Evolutionary conservation across 371 early-diverging fungal species (phyloP).

Genomic region (Mortierella sp.): DNA sequence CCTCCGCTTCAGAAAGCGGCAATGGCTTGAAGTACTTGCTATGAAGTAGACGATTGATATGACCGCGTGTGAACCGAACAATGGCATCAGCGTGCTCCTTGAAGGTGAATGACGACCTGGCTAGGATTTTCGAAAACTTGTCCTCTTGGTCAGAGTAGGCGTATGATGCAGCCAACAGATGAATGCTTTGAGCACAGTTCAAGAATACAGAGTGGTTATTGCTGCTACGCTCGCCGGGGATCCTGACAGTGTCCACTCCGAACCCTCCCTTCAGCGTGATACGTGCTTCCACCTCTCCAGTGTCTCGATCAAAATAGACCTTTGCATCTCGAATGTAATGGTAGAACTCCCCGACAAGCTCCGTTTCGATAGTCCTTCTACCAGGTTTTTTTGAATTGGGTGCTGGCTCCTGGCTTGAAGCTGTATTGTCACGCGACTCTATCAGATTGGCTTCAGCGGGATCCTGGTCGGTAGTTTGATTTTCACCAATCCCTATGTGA

Average conservation of each 20-base stretch:
- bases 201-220: conserved; percentile 22
- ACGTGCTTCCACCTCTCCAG: conserved; percentile 17
- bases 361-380: conserved; percentile 3
- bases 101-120: conserved; percentile 22
- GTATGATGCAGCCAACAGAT: conserved; percentile 35
- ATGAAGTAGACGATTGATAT: conserved; percentile 46
- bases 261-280: conserved; percentile 15
- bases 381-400: conserved; percentile 8
- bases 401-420: conserved; percentile 19
- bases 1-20: too few relatives aligned
- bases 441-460: too few relatives aligned
- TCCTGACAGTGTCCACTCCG: conserved; percentile 9
- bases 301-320: conserved; percentile 14
- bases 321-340: conserved; percentile 2
- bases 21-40: conserved; percentile 1
- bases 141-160: conserved; percentile 12
- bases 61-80: conserved; percentile 32
- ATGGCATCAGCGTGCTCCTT: conserved; percentile 48
- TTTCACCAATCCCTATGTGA: too few relatives aligned
- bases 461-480: too few relatives aligned
- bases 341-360: conserved; percentile 26
- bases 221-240: conserved; percentile 21
- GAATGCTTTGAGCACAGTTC: conserved; percentile 28
- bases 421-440: too few relatives aligned
- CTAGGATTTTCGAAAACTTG: conserved; percentile 4